phyloP scores from a whole-genome alignment of 148 eudicot genomes.

The Nepenthes mirabilis region DNA sequence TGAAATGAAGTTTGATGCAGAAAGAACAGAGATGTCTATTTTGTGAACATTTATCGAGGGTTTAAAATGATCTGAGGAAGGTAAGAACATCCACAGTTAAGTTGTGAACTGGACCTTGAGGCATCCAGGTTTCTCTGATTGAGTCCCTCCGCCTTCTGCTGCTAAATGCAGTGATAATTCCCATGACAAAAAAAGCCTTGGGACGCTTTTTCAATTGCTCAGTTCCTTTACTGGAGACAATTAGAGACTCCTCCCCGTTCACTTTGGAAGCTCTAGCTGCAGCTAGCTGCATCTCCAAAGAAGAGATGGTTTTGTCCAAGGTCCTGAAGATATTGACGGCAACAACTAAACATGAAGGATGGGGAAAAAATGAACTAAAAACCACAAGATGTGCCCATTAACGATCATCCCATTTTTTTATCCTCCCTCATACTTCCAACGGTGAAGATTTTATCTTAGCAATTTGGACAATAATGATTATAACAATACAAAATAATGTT shows the following conservation, averaged over 20 bases:
- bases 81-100: too few species aligned
- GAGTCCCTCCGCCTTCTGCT: constrained; percentile 77
- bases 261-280: constrained; percentile 42
- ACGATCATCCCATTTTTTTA: too few species aligned
- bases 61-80: not conserved
- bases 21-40: not conserved
- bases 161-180: constrained; percentile 70
- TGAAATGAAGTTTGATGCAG: constrained; percentile 3
- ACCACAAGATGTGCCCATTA: not conserved
- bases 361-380: not conserved
- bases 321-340: constrained; percentile 28
- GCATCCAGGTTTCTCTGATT: constrained; percentile 72
- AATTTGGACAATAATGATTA: too few species aligned
- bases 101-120: constrained; percentile 32
- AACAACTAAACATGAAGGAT: not conserved
- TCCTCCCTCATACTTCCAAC: too few species aligned
- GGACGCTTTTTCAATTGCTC: constrained; percentile 22
- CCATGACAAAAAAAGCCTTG: constrained; percentile 62
- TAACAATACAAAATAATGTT: too few species aligned
- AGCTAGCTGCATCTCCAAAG: constrained; percentile 58
- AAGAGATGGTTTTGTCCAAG: constrained; percentile 47
- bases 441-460: too few species aligned
- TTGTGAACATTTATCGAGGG: not conserved
- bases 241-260: constrained; percentile 15
- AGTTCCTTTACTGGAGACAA: constrained; percentile 6